These are phyloP conservation scores for Theobroma grandiflorum DNA, from an alignment of 441 rosid genomes.

Conservation along the genomic window DNA sequence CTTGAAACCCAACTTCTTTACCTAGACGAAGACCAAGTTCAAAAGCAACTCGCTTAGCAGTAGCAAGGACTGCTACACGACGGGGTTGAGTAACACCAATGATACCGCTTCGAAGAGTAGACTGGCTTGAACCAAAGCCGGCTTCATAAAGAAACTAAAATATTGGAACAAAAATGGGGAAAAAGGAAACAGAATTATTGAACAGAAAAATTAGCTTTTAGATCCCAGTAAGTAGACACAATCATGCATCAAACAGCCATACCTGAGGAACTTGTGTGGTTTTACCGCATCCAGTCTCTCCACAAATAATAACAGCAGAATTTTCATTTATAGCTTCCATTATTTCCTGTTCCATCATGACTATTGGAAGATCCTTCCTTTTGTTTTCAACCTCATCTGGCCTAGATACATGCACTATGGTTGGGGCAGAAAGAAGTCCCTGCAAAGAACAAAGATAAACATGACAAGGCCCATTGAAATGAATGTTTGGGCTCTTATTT, in stretches of 20 bases:
- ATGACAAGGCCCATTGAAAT: conserved; percentile 23
- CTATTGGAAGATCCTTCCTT: conserved; percentile 90
- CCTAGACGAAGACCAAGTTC: conserved; percentile 89
- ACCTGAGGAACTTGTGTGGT: conserved; percentile 99
- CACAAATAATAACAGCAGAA: conserved; percentile 70
- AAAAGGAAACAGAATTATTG: conserved; percentile 28
- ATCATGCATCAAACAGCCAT: conserved; percentile 27
- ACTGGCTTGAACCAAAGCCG: conserved; percentile 79
- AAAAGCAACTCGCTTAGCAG: conserved; percentile 90
- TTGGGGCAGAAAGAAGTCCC: conserved; percentile 29
- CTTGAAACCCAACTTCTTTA: conserved; percentile 94
- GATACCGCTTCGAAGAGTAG: conserved; percentile 59
- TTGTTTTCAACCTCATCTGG: conserved; percentile 70
- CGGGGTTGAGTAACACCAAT: conserved; percentile 94
- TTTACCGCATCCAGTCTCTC: conserved; percentile 99
- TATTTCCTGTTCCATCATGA: conserved; percentile 99
- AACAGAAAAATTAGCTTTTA: conserved; percentile 13
- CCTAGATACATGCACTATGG: conserved; percentile 53
- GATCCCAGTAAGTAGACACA: background rate
- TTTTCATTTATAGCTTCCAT: conserved; percentile 92
- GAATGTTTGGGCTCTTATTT: conserved; percentile 36
- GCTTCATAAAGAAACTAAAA: conserved; percentile 91
- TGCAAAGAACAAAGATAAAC: conserved; percentile 37
- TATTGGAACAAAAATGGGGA: conserved; percentile 20
- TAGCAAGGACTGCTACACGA: conserved; percentile 94